Percentiles rank a stretch among this genome's conserved stretches.
These are phyloP conservation scores for Obelidium mucronatum DNA, from an alignment of 192 early-diverging fungal species.

Conservation along the genomic window DNA sequence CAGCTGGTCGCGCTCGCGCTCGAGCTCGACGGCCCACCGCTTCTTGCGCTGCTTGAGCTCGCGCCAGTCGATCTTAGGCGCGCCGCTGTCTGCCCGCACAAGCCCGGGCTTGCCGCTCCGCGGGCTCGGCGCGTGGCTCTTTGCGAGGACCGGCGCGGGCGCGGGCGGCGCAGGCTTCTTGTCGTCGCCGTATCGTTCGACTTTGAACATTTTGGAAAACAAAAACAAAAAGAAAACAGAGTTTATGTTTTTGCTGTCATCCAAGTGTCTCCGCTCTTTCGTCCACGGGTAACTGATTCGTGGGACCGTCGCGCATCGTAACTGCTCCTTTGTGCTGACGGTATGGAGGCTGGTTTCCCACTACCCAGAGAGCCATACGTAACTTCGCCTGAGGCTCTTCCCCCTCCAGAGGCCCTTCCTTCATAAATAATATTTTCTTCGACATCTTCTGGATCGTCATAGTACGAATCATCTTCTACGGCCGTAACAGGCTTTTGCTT, in stretches of 20 bases:
- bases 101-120: background rate
- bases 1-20: slow-evolving; percentile 15
- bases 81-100: background rate
- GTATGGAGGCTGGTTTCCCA: no score
- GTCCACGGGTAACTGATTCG: no score
- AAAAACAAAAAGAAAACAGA: slow-evolving; percentile 9
- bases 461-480: slow-evolving; percentile 7
- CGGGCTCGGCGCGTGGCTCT: background rate
- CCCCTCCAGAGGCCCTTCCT: no score
- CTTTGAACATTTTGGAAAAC: slow-evolving; percentile 4
- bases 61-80: slow-evolving; percentile 19
- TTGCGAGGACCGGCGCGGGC: background rate
- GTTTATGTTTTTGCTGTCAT: no score
- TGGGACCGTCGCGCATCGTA: no score
- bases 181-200: slow-evolving; percentile 18
- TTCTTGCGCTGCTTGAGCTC: slow-evolving; percentile 23
- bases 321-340: no score
- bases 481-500: slow-evolving; percentile 17
- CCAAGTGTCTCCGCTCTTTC: no score
- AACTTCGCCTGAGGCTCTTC: no score
- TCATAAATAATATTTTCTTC: no score
- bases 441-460: no score
- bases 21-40: slow-evolving; percentile 28
- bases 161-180: background rate
- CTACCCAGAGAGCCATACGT: no score